Percentiles rank a stretch among this genome's conserved stretches.
Conservation (phyloP, 208 protist genomes). For the Leishmania mexicana region DNA sequence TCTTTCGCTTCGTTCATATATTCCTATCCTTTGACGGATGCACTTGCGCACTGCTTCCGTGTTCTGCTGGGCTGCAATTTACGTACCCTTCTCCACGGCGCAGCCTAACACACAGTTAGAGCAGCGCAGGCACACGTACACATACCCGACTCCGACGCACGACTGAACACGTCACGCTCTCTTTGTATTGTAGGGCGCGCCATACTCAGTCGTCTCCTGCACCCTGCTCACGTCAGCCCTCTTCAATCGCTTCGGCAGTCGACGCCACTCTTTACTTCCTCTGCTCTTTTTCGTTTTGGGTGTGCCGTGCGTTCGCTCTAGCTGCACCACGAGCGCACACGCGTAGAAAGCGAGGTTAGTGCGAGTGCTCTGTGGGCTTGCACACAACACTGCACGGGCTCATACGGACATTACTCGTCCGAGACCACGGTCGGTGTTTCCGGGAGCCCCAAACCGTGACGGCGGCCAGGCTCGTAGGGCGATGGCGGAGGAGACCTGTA, state of each 20-base stretch:
- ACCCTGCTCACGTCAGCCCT: background rate
- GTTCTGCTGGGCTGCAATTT: background rate
- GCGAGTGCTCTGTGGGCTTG: background rate
- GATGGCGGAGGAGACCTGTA: constrained; percentile 1
- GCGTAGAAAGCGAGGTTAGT: background rate
- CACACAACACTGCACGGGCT: background rate
- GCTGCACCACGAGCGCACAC: background rate
- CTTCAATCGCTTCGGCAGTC: background rate
- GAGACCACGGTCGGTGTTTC: background rate
- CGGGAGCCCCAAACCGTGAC: background rate
- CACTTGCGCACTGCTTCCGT: too few species aligned
- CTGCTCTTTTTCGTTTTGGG: background rate
- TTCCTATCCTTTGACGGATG: background rate
- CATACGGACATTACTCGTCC: background rate
- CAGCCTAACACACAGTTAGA: background rate
- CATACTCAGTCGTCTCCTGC: background rate
- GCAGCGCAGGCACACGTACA: background rate
- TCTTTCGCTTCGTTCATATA: background rate
- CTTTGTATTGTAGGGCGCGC: background rate
- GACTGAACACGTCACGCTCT: background rate
- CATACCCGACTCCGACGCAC: background rate
- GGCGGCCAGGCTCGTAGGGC: background rate
- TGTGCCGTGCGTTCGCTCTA: background rate
- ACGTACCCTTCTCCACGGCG: background rate
- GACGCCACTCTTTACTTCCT: background rate